Percentiles rank a stretch among this genome's conserved stretches.
Conservation (phyloP, 345 rosid genomes). For the Linum tenue region DNA sequence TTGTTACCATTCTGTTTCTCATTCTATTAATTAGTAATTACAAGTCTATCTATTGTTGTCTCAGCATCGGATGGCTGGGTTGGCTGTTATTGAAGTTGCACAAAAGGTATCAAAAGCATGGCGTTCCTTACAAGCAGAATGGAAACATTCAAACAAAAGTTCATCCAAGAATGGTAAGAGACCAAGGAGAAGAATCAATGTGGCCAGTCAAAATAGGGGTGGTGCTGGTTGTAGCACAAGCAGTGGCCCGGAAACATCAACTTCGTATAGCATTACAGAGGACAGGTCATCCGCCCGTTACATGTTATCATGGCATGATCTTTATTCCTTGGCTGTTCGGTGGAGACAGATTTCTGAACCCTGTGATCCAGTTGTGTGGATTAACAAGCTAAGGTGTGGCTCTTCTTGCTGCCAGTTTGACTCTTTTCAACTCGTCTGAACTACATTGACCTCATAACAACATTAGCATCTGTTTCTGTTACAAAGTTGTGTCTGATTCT, state of each 20-base stretch:
- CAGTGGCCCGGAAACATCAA: slow-evolving; percentile 55
- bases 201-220: slow-evolving; percentile 86
- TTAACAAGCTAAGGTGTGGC: slow-evolving; percentile 71
- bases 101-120: slow-evolving; percentile 86
- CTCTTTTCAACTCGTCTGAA: slow-evolving; percentile 2
- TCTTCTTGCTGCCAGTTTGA: slow-evolving; percentile 1
- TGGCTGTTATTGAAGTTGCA: slow-evolving; percentile 83
- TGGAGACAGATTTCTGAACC: slow-evolving; percentile 99
- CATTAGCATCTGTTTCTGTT: background rate
- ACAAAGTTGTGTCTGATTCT: background rate
- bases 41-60: slow-evolving; percentile 20
- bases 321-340: slow-evolving; percentile 72
- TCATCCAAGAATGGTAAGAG: slow-evolving; percentile 54
- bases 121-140: slow-evolving; percentile 69
- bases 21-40: background rate
- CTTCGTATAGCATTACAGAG: slow-evolving; percentile 49
- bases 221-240: slow-evolving; percentile 94
- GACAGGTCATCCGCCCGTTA: slow-evolving; percentile 54
- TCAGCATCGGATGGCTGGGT: slow-evolving; percentile 99
- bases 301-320: slow-evolving; percentile 72
- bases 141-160: slow-evolving; percentile 57
- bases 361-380: slow-evolving; percentile 97
- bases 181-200: slow-evolving; percentile 52
- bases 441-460: background rate
- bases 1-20: no score